phyloP scores from a whole-genome alignment of 352 stramenopile species.

The Phytophthora idaei region DNA sequence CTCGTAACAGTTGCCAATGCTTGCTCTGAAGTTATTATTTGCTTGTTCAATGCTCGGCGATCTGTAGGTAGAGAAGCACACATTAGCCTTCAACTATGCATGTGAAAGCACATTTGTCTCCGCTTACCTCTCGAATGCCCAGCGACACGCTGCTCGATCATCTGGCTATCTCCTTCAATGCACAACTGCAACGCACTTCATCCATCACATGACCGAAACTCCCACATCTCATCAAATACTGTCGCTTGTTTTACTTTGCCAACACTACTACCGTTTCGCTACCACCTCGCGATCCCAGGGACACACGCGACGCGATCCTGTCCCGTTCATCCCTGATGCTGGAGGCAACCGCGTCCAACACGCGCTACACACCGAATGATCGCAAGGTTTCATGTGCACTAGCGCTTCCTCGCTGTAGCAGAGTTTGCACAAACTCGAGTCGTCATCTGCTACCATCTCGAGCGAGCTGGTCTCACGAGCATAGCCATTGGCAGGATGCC shows the following conservation, averaged over 20 bases:
- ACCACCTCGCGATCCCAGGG: slow-evolving; percentile 70
- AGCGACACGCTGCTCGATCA: slow-evolving; percentile 1
- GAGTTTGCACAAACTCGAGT: slow-evolving; percentile 42
- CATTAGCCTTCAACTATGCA: slow-evolving; percentile 4
- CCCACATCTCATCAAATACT: slow-evolving; percentile 13
- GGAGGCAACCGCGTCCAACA: slow-evolving; percentile 58
- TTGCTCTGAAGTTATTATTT: neutral
- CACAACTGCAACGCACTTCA: neutral
- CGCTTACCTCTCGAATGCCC: slow-evolving; percentile 12
- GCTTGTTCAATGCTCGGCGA: slow-evolving; percentile 5
- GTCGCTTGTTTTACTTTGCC: slow-evolving; percentile 17
- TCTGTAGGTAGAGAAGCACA: neutral
- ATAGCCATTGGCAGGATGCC: slow-evolving; percentile 20
- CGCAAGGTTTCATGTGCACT: slow-evolving; percentile 64
- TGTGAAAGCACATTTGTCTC: neutral
- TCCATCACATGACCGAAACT: slow-evolving; percentile 14
- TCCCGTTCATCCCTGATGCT: slow-evolving; percentile 34
- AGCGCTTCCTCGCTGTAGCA: slow-evolving; percentile 50
- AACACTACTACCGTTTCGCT: slow-evolving; percentile 34
- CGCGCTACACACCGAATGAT: slow-evolving; percentile 48
- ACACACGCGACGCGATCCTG: slow-evolving; percentile 38
- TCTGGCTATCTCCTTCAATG: slow-evolving; percentile 2
- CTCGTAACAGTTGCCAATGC: slow-evolving; percentile 10
- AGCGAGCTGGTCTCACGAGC: slow-evolving; percentile 26
- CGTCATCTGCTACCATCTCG: slow-evolving; percentile 36